A percentile compares a stretch with the other conserved stretches of the same genome.
phyloP scores from a whole-genome alignment of 257 asterid genomes.

The Plantago ovata region DNA sequence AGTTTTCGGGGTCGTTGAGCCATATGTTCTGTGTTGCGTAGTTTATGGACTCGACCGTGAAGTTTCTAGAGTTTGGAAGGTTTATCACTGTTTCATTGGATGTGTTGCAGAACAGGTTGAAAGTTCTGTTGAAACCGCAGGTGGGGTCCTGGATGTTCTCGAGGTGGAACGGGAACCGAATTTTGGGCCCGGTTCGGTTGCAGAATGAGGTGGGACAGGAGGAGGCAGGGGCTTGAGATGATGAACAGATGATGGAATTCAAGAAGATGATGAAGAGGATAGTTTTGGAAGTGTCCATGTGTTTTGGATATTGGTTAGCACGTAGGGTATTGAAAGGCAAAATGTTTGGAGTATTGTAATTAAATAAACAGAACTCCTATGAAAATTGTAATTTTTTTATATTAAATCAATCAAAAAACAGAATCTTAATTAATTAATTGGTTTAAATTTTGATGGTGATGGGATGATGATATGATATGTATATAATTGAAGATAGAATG shows the following conservation, averaged over 20 bases:
- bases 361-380: no score
- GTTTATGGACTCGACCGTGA: constrained; percentile 35
- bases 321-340: no score
- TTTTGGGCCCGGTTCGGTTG: constrained; percentile 36
- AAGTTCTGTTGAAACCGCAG: constrained; percentile 63
- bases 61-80: constrained; percentile 28
- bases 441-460: no score
- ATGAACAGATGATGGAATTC: neutral
- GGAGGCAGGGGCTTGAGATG: neutral
- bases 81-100: constrained; percentile 34
- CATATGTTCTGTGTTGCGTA: constrained; percentile 5
- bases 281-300: neutral
- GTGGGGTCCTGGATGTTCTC: constrained; percentile 40
- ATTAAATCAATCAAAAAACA: no score
- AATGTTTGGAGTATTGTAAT: no score
- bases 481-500: no score
- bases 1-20: constrained; percentile 22
- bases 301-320: no score
- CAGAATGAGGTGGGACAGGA: constrained; percentile 24
- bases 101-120: constrained; percentile 46
- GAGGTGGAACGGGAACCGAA: constrained; percentile 65
- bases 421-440: no score
- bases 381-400: no score
- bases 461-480: no score
- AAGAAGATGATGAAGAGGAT: neutral